Base-by-base conservation (phyloP, 768 basidiomycete species). In the Mrakia gelida region DNA sequence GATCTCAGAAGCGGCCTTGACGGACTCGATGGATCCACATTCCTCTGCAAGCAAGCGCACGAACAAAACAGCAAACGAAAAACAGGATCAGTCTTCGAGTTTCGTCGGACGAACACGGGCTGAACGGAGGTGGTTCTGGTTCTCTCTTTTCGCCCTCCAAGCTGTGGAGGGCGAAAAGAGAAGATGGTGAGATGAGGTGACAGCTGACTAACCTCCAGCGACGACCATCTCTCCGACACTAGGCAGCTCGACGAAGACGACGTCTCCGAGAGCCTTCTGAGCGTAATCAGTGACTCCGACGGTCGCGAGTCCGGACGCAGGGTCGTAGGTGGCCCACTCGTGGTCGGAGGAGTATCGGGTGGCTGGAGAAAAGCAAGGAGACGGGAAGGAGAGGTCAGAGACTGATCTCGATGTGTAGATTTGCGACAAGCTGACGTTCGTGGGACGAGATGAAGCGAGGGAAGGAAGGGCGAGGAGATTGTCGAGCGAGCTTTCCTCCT, bases 1-100 rank as follows among this genome's bases (percentile, higher is more conserved):
- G 82, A 98, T 95, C 83, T 98, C 95, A 2, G 95, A 95, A 56
- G 94, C 94, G 41, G 95, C 95, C 84, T 98, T 98, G 76, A 97
- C 95, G 80, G 94, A 96, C 85, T 97, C 95, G 15, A 98, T 94
- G 10, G 92, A 92, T 71, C 95, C 95, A 83, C 96, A 92, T 80
- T 90, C 85, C 67, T 92, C 95, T 95, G 79, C 7, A 76, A 43
- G n/a, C n/a, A n/a, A 41, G 11, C n/a, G 45, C 18, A 7, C 41
- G 8, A n/a, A 71, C 9, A 26, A 18, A 54, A 32, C 6, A 59
- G 38, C 43, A 49, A 41, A 56, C 32, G 30, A 10, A 38, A 23
- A 28, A 65, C 45, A 30, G 18, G 30, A 26, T 32, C n/a, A 75
- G 41, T n/a, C 28, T 59, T 54, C 32, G 56, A 38, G 13, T 70